phyloP scores from a whole-genome alignment of 2,329 filamentous ascomycete genomes.

The Sclerotinia minor region DNA sequence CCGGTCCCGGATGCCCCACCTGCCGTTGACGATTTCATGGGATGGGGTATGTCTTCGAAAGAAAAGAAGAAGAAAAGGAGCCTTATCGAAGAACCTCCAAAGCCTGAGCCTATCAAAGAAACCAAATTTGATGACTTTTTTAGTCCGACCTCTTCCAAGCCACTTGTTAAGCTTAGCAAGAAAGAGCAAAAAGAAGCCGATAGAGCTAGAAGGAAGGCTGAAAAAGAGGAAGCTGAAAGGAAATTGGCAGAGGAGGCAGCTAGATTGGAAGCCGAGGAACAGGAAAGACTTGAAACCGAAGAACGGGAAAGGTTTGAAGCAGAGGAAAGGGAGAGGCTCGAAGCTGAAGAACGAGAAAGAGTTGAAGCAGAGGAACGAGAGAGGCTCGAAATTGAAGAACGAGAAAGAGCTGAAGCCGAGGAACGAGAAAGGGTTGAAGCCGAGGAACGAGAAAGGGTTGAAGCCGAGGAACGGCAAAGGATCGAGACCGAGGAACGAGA shows the following conservation, averaged over 20 bases:
- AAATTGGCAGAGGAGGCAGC: conserved; percentile 46
- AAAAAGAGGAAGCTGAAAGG: conserved; percentile 51
- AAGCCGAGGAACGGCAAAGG: conserved; percentile 29
- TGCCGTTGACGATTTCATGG: conserved; percentile 39
- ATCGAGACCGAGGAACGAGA: background rate
- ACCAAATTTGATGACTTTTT: conserved; percentile 46
- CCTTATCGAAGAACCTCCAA: conserved; percentile 47
- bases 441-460: conserved; percentile 35
- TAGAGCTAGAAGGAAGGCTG: conserved; percentile 50
- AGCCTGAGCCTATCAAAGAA: conserved; percentile 50
- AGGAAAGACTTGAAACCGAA: background rate
- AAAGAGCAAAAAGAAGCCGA: conserved; percentile 53
- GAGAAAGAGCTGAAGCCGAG: background rate
- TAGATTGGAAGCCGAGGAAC: conserved; percentile 34
- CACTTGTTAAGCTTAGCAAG: conserved; percentile 46
- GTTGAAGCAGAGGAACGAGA: background rate
- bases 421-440: conserved; percentile 26
- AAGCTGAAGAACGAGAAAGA: conserved; percentile 29
- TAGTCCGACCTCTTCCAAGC: conserved; percentile 37
- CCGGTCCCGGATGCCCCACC: conserved; percentile 41
- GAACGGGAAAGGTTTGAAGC: conserved; percentile 26
- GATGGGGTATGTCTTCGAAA: conserved; percentile 38
- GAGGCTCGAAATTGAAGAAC: background rate
- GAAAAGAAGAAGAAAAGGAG: conserved; percentile 54
- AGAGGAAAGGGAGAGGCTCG: conserved; percentile 35